Evolutionary conservation across 1,284 basidiomycete genomes (phyloP).

Genomic region (Cryptococcus sp.): DNA sequence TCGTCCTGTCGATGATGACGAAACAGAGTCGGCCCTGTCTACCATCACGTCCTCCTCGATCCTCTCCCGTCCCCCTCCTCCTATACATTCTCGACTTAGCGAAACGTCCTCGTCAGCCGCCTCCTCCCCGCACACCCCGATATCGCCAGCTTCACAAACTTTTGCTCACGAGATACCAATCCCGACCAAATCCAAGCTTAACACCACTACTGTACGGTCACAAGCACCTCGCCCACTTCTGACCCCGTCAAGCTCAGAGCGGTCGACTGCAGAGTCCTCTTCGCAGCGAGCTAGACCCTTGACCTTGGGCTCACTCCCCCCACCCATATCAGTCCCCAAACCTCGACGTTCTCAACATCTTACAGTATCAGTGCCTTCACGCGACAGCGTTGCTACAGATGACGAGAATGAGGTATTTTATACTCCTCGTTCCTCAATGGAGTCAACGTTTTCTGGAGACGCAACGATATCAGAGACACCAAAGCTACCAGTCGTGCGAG

Average conservation of each 20-base stretch:
- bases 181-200: background rate
- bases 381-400: constrained; percentile 12
- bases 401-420: constrained; percentile 29
- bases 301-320: no score
- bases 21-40: constrained; percentile 12
- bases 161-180: background rate
- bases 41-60: constrained; percentile 12
- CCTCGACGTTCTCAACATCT: no score
- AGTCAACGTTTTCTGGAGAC: background rate
- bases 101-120: constrained; percentile 29
- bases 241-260: constrained; percentile 22
- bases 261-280: constrained; percentile 22
- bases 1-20: constrained; percentile 4
- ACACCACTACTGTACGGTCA: background rate
- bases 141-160: constrained; percentile 13
- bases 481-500: background rate
- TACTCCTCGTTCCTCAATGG: constrained; percentile 27
- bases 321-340: no score
- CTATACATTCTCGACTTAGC: constrained; percentile 14
- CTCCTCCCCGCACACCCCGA: constrained; percentile 24
- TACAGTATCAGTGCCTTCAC: no score
- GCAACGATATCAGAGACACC: background rate
- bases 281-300: background rate
- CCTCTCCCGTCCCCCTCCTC: constrained; percentile 7
- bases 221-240: constrained; percentile 6